Evolutionary conservation across 2,329 filamentous ascomycete genomes (phyloP), one percentile per base, ranked within the genome.

Genomic region (Talaromyces verruculosus): DNA sequence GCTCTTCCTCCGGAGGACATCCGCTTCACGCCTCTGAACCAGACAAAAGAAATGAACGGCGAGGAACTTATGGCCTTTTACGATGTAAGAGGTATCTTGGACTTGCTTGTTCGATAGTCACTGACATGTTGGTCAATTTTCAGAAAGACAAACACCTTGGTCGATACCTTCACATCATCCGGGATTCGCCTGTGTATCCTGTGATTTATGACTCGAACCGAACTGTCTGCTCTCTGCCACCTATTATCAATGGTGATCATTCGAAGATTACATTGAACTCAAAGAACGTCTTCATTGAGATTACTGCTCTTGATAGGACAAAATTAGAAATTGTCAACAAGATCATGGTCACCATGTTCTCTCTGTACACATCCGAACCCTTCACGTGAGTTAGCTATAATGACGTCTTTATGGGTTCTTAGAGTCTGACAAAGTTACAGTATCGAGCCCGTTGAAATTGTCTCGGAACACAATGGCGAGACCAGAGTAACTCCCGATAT

Each of bases 291-390:
- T 91, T 99, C 80, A 96, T 99, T 77, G 95, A 99, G 80, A 93
- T 97, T 73, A 99, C 95, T 7, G 96, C 93, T 47, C 94, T 93
- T 47, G 95, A 99, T 77, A 89, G 91, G 76, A 99, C 96, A 33
- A 99, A 99, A 83, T 86, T 98, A 53, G 93, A 97, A 72, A 92
- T 99, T 70, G 94, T 97, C 68, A 92, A 91, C 81, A 93, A 96
- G 78, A 97, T 97, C 76, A 89, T 99, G 78, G 91, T 97, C 49
- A 88, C 94, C 74, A 99, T 99, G 94, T 99, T 99, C 85, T 96
- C 91, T 55, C 86, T 89, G 75, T 97, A 98, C 81, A 93, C 91
- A 74, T 85, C 87, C 22, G 92, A 97, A 75, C 88, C 88, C 30
- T 97, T 95, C 86, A 95, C 93, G 77, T 83, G 76, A 65, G 79